Evolutionary conservation across 306 rosid species (phyloP).

Genomic region (Corylus avellana): DNA sequence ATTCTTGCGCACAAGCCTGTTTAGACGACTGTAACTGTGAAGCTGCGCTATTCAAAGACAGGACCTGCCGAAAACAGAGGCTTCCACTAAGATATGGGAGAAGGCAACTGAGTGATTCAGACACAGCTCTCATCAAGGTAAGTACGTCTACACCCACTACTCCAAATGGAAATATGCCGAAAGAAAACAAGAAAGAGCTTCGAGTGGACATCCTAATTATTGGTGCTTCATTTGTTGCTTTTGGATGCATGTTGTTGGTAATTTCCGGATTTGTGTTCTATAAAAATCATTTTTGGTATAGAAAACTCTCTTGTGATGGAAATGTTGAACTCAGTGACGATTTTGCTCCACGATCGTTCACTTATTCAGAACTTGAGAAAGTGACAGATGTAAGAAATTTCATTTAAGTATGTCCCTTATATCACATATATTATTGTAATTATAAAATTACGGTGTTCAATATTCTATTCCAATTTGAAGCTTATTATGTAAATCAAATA

Average conservation of each 20-base stretch:
- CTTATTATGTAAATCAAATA: no score
- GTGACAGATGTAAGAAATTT: conserved; percentile 22
- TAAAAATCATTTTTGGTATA: neutral
- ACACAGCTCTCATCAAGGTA: conserved; percentile 24
- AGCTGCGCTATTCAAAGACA: neutral
- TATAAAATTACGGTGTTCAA: no score
- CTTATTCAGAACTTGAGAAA: neutral
- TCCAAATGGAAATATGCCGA: neutral
- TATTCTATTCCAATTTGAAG: no score
- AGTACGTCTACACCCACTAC: neutral
- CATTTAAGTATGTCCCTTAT: no score
- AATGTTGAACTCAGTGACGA: conserved; percentile 13
- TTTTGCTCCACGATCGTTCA: conserved; percentile 6
- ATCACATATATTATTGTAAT: no score
- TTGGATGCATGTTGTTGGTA: conserved; percentile 5
- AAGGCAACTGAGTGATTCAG: neutral
- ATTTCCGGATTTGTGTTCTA: neutral
- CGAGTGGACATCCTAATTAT: conserved; percentile 12
- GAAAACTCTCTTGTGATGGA: neutral
- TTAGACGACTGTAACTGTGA: neutral
- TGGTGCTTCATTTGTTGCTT: neutral
- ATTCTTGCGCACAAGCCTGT: conserved; percentile 23
- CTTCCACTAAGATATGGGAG: conserved; percentile 31
- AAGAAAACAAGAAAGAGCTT: neutral
- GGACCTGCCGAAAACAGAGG: conserved; percentile 20